phyloP scores from a whole-genome alignment of 805 yeast species.

The Lachancea lanzarotensis region DNA sequence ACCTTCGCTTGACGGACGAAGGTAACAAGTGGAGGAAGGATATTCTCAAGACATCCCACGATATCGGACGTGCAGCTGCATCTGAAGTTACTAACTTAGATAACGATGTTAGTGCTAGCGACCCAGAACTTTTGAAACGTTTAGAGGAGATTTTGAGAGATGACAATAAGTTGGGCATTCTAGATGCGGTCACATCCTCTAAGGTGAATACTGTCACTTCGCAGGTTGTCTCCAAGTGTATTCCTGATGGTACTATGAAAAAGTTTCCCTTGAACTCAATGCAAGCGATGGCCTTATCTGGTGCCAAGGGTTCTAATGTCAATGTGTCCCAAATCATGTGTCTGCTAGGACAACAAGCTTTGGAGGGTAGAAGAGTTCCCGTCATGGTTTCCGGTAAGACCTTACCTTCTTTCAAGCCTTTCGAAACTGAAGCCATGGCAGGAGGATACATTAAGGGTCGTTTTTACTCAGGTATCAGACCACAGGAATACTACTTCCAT shows the following conservation, averaged over 20 bases:
- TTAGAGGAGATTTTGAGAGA: slow-evolving; percentile 93
- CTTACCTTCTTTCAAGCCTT: slow-evolving; percentile 91
- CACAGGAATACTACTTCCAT: slow-evolving; percentile 99
- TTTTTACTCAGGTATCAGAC: slow-evolving; percentile 94
- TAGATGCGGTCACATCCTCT: slow-evolving; percentile 92
- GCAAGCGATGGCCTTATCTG: slow-evolving; percentile 99
- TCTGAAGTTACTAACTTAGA: slow-evolving; percentile 87
- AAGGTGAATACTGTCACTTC: slow-evolving; percentile 89
- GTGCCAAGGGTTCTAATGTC: slow-evolving; percentile 98
- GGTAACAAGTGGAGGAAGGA: slow-evolving; percentile 89
- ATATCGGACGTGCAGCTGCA: slow-evolving; percentile 87
- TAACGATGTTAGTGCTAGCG: slow-evolving; percentile 41
- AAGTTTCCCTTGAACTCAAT: slow-evolving; percentile 91
- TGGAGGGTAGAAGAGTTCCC: slow-evolving; percentile 99
- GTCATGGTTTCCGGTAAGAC: slow-evolving; percentile 99
- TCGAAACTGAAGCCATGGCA: slow-evolving; percentile 94
- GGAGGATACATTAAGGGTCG: slow-evolving; percentile 98
- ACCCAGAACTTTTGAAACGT: slow-evolving; percentile 76
- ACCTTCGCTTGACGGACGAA: slow-evolving; percentile 80
- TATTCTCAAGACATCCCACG: slow-evolving; percentile 68
- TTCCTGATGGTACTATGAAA: slow-evolving; percentile 95
- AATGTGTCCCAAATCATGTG: slow-evolving; percentile 99
- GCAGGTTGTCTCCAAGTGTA: slow-evolving; percentile 89
- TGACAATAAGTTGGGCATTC: slow-evolving; percentile 81
- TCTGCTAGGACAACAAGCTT: slow-evolving; percentile 95